Base-by-base conservation (phyloP, 148 eudicot species). In the Cornus suecica region DNA sequence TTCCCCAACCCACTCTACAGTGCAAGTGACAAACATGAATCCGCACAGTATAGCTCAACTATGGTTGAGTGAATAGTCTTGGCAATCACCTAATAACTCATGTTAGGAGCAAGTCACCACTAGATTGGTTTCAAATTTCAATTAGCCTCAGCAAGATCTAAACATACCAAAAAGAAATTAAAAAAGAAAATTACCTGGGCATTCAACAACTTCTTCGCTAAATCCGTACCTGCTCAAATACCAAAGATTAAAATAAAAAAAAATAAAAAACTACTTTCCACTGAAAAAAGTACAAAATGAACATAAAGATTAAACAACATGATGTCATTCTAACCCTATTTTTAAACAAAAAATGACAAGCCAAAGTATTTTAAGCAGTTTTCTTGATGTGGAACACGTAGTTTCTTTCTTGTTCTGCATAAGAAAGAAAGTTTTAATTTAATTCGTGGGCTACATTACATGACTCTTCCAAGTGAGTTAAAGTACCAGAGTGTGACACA, bases 131-230 rank as follows among this genome's bases (percentile, higher is more conserved):
- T 48, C 54, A 48, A 48, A 18, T 48, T 48, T 48, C 54, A 48
- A 48, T 48, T 48, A 48, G 54, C 15, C 54, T 48, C 54, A 48
- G 15, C 20, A 48, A 48, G 20, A 48, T 48, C 54, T 14, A 48
- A 48, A 48, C 4, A 48, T 16, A 13, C 54, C 54, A 48, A 48
- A n/a, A n/a, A n/a, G n/a, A n/a, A n/a, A n/a, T n/a, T n/a, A n/a
- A n/a, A n/a, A n/a, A n/a, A n/a, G n/a, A n/a, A n/a, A n/a, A n/a
- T n/a, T 86, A 90, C 93, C 87, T 77, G 98, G 98, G 82, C 92
- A 90, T 81, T 94, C 99, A 31, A 95, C 97, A 72, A 95, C 90
- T 87, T 95, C 97, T 81, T 82, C 79, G 87, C 99, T 94, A 80
- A 94, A 94, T 72, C 99, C 99, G 76, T 94, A 90, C 87, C 93